Evolutionary conservation across 2,329 filamentous ascomycete genomes (phyloP), one percentile per base, ranked within the genome.

Genomic region (Cytospora piceae): DNA sequence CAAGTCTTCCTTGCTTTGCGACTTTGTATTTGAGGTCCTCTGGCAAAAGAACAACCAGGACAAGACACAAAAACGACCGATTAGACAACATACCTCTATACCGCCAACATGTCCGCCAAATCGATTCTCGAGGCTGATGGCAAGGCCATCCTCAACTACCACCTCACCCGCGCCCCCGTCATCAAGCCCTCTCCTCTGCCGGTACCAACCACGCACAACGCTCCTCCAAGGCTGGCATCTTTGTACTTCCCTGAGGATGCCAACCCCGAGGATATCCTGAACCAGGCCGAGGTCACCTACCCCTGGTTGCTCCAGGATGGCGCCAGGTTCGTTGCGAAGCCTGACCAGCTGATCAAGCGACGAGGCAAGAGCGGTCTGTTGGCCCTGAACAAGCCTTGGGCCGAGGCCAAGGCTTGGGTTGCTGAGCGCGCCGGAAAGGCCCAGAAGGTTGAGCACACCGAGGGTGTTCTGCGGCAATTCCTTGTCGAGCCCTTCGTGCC

Each of bases 101-200:
- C 27, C 66, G 56, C 58, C 63, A 86, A 76, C 76, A 96, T 96
- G 93, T 93, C 92, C 79, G 92, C 95, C 81, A 99, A 99, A 85
- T 91, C 94, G 73, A 98, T 99, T 79, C 83, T 91, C 86, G 95
- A 99, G 87, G 94, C 94, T 86, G 95, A 99, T 85, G 95, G 95
- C 88, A 99, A 99, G 91, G 95, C 95, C 87, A 98, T 99, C 85
- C 88, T 99, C 88, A 98, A 97, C 91, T 99, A 98, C 88, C 95
- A 98, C 87, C 93, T 99, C 82, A 98, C 95, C 75, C 91, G 95
- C 79, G 93, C 95, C 73, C 90, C 93, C 72, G 91, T 96, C 80
- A 97, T 99, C 88, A 98, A 97, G 91, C 92, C 94, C 73, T 94
- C 93, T 77, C 93, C 95, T 82, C 93, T 98, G 65, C 92, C 94